Base-by-base conservation (phyloP, 129 eudicot genomes). In the Glebionis coronaria region DNA sequence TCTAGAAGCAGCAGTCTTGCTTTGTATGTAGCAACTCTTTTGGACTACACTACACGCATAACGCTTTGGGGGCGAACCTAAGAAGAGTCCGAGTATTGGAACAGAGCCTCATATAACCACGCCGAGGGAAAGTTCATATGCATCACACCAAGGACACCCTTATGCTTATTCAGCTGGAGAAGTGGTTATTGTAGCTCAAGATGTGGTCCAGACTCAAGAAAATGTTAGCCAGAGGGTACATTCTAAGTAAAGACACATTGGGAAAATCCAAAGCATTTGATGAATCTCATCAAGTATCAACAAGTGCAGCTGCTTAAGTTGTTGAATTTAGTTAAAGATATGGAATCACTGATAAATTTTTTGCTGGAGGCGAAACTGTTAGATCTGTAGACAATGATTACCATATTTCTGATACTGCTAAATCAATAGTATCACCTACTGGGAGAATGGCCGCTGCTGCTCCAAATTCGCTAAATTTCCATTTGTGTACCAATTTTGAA, bases 1-100 rank as follows among this genome's bases (percentile, higher is more conserved):
- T 64, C 79, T 91, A 69, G 94, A 91, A 85, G 88, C 97, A 27
- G 97, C 97, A 35, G 87, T 85, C 61, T 71, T 91, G 75, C 94
- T 91, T 47, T 88, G 91, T 83, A 96, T 91, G 98, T 96, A 78
- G 98, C 98, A 57, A 84, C 86, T 23, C 88, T 92, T 74, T 76
- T 88, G 84, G 98, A 92, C 76, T 95, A 82, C 73, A 79, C 85
- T 49, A 90, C 88, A 19, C 86, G 91, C 85, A 86, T 92, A 80
- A 78, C 98, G 7, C 84, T 70, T 62, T 92, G 98, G 98, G 98
- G 98, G 63, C 79, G 77, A 38, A 73, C 77, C 58, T 84, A 57
- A 56, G 95, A 88, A 12, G 96, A 86, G 52, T 66, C 76, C 40
- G 83, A 84, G 76, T 75, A 79, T 56, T 92, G 96, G 95, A 88